phyloP scores from a whole-genome alignment of 2,329 filamentous ascomycete genomes.

The Ambrosiella xylebori region DNA sequence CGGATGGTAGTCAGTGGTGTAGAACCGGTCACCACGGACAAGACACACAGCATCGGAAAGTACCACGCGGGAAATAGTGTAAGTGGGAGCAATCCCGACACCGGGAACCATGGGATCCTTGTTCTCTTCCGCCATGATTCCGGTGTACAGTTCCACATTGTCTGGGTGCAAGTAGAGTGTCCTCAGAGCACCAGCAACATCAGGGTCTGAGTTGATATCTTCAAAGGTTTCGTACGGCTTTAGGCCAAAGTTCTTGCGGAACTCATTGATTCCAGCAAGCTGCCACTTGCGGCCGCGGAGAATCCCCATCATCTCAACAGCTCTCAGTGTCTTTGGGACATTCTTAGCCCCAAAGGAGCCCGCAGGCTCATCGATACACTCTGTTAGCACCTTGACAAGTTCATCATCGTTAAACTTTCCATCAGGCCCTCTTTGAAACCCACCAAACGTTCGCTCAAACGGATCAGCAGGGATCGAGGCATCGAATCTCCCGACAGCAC shows the following conservation, averaged over 20 bases:
- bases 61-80: constrained; percentile 60
- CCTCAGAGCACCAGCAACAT: constrained; percentile 46
- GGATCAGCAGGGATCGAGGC: constrained; percentile 46
- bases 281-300: constrained; percentile 63
- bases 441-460: constrained; percentile 47
- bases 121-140: constrained; percentile 57
- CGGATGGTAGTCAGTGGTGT: constrained; percentile 61
- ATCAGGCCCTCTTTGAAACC: constrained; percentile 44
- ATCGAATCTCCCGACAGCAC: constrained; percentile 46
- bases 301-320: constrained; percentile 67
- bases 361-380: constrained; percentile 60
- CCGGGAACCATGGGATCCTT: constrained; percentile 59
- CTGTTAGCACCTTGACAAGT: constrained; percentile 50
- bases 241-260: constrained; percentile 64
- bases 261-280: constrained; percentile 64
- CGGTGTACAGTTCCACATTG: constrained; percentile 65
- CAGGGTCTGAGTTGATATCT: constrained; percentile 65
- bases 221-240: constrained; percentile 63
- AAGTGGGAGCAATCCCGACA: constrained; percentile 57
- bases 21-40: constrained; percentile 61
- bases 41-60: constrained; percentile 65
- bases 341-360: constrained; percentile 58
- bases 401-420: constrained; percentile 62
- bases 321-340: constrained; percentile 55
- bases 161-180: constrained; percentile 64